Base-by-base conservation (phyloP, 306 rosid genomes). In the Cucumis cinereus region DNA sequence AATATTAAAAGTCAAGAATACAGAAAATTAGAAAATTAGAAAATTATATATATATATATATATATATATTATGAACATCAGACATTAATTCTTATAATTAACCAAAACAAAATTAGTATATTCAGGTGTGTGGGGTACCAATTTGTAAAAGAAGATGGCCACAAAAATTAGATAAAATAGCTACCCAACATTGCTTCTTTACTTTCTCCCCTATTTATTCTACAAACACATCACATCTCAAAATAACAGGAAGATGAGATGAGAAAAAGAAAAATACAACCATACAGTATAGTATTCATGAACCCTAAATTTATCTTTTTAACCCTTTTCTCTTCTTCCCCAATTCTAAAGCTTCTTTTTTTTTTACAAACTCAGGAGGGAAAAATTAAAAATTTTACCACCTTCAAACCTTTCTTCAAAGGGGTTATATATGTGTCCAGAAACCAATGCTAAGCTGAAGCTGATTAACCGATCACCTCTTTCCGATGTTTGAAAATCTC, bases 401-500 rank as follows among this genome's bases (percentile, higher is more conserved):
- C 73, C 73, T 67, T 67, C 73, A 12, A 22, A 41, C 13, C 74
- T 41, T 20, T 41, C 52, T 40, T 67, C 35, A 13, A 67, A 67
- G 53, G 52, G 52, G 17, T 10, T n/a, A 4, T 22, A 4, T 57
- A 1, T 66, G 23, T 66, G 16, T 66, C 40, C 47, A 23, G 57
- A 23, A 47, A 70, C 22, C 40, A 70, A 70, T 70, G 75, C 75
- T 23, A 70, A 70, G 4, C 60, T 28, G 43, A 72, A 49, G n/a
- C 58, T 47, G 35, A 20, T 20, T 41, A 14, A n/a, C n/a, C 9
- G 38, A 9, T 59, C 83, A 74, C 77, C 87, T 82, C 56, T 40
- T 88, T 74, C 97, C 97, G 4, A 90, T 87, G 64, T 89, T 90
- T 0, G 87, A 93, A 79, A 92, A 90, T 80, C 95, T 86, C 64